phyloP scores from a whole-genome alignment of 139 green algal species.

The Desmodesmus armatus region DNA sequence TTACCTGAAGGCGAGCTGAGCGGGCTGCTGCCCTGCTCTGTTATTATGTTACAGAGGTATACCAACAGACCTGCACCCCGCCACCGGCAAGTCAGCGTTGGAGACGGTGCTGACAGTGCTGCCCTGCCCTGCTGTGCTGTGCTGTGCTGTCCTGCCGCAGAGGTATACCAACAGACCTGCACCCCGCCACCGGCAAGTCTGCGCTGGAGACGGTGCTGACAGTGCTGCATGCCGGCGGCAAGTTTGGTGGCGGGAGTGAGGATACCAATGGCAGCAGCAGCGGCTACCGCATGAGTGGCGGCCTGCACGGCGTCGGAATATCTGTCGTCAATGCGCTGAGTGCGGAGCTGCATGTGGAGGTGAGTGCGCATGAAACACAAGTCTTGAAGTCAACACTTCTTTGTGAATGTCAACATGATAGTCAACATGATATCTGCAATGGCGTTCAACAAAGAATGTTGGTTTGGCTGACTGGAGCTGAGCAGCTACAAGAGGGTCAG shows the following conservation, averaged over 20 bases:
- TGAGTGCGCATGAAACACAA: not conserved
- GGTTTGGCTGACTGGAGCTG: too few relatives aligned
- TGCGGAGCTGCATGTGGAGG: conserved; percentile 60
- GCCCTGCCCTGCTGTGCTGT: too few relatives aligned
- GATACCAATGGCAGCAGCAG: conserved; percentile 52
- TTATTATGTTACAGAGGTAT: conserved; percentile 72
- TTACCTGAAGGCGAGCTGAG: too few relatives aligned
- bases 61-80: conserved; percentile 90
- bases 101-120: conserved; percentile 92
- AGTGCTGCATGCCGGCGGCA: conserved; percentile 97
- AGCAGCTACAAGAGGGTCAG: too few relatives aligned
- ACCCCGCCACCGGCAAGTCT: conserved; percentile 90
- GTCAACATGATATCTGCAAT: too few relatives aligned
- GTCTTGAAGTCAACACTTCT: not conserved
- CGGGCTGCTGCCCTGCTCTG: too few relatives aligned
- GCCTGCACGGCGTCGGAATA: conserved; percentile 97
- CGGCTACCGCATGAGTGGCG: conserved; percentile 90
- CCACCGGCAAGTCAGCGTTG: conserved; percentile 85
- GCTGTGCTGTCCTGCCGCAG: not conserved
- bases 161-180: conserved; percentile 93
- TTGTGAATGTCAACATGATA: not conserved
- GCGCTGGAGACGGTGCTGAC: conserved; percentile 87
- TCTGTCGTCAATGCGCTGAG: conserved; percentile 97
- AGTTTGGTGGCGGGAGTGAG: conserved; percentile 90
- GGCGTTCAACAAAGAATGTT: too few relatives aligned